Evolutionary conservation across 75 land plant species (phyloP), one percentile per base, ranked within the genome.

Genomic region (Picea glauca): DNA sequence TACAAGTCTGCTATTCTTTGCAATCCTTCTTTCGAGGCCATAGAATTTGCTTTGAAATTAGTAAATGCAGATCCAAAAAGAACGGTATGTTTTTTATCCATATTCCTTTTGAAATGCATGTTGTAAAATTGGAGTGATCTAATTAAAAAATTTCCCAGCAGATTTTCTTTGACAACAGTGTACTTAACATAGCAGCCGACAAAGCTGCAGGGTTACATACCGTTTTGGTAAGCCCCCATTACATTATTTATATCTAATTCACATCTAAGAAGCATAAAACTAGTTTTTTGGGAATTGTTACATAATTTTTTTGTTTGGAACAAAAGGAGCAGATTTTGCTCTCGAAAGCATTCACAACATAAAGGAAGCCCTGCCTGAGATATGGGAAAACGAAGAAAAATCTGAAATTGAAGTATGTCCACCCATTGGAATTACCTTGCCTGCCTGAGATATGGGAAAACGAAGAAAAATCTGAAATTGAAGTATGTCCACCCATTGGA

Each of bases 121-220:
- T 33, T 61, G 13, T 26, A 61, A 13, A 76, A 20, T 64, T 56
- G 38, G 72, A 23, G 6, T 20, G 33, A 80, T 70, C 30, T 46
- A 20, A 68, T 35, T 18, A 26, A 18, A 5, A 18, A 30, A 38
- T 18, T 67, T 15, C 17, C 64, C 57, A 35, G 63, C 90, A 93
- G 95, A 81, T 94, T 15, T 92, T 91, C 81, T 94, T 94, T 84
- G 95, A 94, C 80, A 93, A 94, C 80, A 92, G 92, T 80, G 79
- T 81, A 20, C 85, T 93, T n/a, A 94, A 94, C 81, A 94, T 94
- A 73, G 88, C 85, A 31, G 84, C 76, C 76, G 95, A 81, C 12
- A 94, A 94, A 76, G 86, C 87, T 68, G 93, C 86, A 62, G 98
- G 98, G 1, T 83, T 94, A 38, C 84, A 80, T 32, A 94, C 98